These are phyloP conservation scores for Syzygium jambos DNA, from an alignment of 345 rosid genomes.

Conservation along the genomic window DNA sequence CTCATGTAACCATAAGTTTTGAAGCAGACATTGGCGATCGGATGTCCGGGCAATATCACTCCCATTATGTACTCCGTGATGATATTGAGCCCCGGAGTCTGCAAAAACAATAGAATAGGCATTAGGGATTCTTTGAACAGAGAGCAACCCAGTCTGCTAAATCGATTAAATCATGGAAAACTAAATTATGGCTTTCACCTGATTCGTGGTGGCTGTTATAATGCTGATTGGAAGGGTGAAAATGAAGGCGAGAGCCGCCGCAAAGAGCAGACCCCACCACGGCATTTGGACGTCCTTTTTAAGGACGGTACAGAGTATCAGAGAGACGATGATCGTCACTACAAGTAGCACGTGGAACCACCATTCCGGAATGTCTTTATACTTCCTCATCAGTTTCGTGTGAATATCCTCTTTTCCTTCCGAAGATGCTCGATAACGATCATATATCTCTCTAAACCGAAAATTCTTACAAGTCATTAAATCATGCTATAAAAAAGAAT, in stretches of 20 bases:
- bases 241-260: conserved; percentile 3
- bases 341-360: conserved; percentile 3
- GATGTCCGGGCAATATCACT: conserved; percentile 67
- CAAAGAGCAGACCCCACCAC: conserved; percentile 15
- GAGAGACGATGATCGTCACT: neutral
- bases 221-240: conserved; percentile 20
- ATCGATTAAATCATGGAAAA: neutral
- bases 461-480: neutral
- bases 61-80: conserved; percentile 89
- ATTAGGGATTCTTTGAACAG: neutral
- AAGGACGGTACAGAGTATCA: conserved; percentile 1
- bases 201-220: conserved; percentile 14
- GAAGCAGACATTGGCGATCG: conserved; percentile 95
- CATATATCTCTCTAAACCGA: conserved; percentile 3
- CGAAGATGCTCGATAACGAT: conserved; percentile 2
- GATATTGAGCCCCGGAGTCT: conserved; percentile 89
- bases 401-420: conserved; percentile 7
- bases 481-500: neutral
- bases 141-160: neutral
- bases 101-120: neutral
- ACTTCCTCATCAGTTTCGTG: conserved; percentile 4
- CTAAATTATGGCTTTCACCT: neutral
- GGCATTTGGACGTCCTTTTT: conserved; percentile 12
- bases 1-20: conserved; percentile 84
- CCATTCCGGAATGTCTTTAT: conserved; percentile 8